Evolutionary conservation across 306 rosid genomes (phyloP).

Genomic region (Cucurbita moschata): DNA sequence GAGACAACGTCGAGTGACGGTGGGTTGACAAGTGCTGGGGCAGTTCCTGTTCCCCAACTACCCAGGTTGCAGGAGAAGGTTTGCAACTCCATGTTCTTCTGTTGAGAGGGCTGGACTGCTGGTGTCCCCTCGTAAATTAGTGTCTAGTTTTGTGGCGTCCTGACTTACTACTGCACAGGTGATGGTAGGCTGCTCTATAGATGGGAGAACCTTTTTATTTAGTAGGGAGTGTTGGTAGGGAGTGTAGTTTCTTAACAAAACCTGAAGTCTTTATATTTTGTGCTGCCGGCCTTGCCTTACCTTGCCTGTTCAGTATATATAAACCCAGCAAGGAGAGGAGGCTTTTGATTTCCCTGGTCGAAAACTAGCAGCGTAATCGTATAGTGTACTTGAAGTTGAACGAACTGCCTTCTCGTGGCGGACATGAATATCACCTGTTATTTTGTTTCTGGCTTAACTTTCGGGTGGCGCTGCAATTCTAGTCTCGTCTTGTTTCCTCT

Average conservation of each 20-base stretch:
- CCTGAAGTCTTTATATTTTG: not conserved
- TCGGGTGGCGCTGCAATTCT: too few relatives aligned
- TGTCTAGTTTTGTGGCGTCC: not conserved
- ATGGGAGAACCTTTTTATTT: not conserved
- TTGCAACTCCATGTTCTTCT: conserved; percentile 67
- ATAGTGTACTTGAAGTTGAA: not conserved
- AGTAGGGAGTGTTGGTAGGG: not conserved
- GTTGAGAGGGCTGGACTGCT: conserved; percentile 16
- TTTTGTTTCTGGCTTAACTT: not conserved
- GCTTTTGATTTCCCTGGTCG: not conserved
- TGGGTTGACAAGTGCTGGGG: conserved; percentile 38
- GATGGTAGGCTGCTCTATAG: not conserved
- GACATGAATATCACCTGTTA: not conserved
- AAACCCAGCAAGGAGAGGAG: not conserved
- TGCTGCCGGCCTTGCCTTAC: not conserved
- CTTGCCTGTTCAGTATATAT: not conserved
- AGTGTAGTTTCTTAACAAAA: not conserved
- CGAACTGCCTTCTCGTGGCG: too few relatives aligned
- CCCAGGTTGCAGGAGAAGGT: conserved; percentile 46
- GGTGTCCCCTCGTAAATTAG: not conserved
- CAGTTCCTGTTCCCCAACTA: conserved; percentile 56
- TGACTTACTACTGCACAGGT: not conserved
- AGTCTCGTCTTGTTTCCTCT: too few relatives aligned
- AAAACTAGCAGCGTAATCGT: not conserved
- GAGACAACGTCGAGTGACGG: conserved; percentile 83